These are phyloP conservation scores for Petunia axillaris DNA, from an alignment of 257 asterid genomes.

Conservation along the genomic window DNA sequence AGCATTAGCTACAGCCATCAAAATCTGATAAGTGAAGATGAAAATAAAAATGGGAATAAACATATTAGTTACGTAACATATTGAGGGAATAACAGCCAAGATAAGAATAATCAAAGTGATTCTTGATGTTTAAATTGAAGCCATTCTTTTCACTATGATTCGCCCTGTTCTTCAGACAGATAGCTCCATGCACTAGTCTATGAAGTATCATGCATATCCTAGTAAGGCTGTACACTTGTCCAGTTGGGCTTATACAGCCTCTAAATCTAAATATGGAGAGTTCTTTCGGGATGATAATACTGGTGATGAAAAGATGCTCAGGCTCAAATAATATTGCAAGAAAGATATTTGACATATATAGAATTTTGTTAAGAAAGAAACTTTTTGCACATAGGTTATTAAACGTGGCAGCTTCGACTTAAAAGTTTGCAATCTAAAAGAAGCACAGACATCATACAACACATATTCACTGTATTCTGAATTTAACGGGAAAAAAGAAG, in stretches of 20 bases:
- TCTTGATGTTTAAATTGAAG: neutral
- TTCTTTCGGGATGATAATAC: conserved; percentile 2
- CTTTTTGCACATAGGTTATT: neutral
- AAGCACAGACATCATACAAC: neutral
- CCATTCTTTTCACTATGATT: neutral
- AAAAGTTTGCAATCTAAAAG: neutral
- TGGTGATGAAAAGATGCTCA: conserved; percentile 9
- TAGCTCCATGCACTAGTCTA: conserved; percentile 1
- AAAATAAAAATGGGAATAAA: conserved; percentile 4
- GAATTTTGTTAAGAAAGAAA: neutral
- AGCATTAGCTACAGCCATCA: conserved; percentile 76
- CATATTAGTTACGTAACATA: neutral
- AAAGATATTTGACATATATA: neutral
- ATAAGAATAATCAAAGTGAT: neutral
- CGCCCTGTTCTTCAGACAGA: neutral
- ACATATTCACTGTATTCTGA: conserved; percentile 6
- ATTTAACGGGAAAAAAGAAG: neutral
- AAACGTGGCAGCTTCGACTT: neutral
- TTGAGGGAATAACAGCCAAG: neutral
- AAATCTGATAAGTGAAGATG: conserved; percentile 12
- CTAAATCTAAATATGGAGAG: neutral
- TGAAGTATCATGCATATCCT: neutral
- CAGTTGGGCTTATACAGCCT: neutral
- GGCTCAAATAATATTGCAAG: neutral
- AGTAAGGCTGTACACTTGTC: neutral